These are phyloP conservation scores for Trichoderma polysporum DNA, from an alignment of 2,329 filamentous ascomycete species.

Conservation along the genomic window DNA sequence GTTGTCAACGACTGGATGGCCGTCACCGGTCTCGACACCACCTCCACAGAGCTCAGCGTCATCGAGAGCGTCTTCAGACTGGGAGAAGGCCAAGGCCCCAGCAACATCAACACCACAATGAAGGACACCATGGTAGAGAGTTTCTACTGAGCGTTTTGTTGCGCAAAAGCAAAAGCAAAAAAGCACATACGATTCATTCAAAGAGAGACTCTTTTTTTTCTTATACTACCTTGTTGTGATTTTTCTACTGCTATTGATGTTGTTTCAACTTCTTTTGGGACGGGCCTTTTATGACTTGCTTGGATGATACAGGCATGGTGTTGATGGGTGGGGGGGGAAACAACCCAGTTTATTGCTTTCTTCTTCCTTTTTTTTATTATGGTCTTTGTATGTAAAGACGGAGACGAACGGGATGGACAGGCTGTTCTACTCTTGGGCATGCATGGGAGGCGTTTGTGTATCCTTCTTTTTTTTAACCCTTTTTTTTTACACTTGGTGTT, in stretches of 20 bases:
- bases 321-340: slow-evolving; percentile 8
- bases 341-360: slow-evolving; percentile 5
- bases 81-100: slow-evolving; percentile 79
- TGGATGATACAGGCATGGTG: slow-evolving; percentile 16
- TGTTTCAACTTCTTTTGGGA: slow-evolving; percentile 9
- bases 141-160: slow-evolving; percentile 68
- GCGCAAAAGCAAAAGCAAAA: slow-evolving; percentile 2
- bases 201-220: no score
- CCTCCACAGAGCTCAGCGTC: slow-evolving; percentile 95
- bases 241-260: background rate
- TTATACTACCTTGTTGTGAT: background rate
- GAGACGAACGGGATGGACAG: background rate
- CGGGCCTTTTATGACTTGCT: slow-evolving; percentile 11
- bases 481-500: slow-evolving; percentile 4
- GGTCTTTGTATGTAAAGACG: background rate
- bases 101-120: slow-evolving; percentile 76
- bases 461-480: slow-evolving; percentile 20
- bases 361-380: background rate
- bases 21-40: slow-evolving; percentile 89
- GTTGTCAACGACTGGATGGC: slow-evolving; percentile 83
- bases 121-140: slow-evolving; percentile 99
- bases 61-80: slow-evolving; percentile 95
- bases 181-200: background rate
- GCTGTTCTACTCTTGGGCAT: slow-evolving; percentile 10
- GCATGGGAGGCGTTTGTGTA: slow-evolving; percentile 22